Evolutionary conservation across 2,329 filamentous ascomycete species (phyloP), one percentile per base, ranked within the genome.

Genomic region (Botryotinia globosa): DNA sequence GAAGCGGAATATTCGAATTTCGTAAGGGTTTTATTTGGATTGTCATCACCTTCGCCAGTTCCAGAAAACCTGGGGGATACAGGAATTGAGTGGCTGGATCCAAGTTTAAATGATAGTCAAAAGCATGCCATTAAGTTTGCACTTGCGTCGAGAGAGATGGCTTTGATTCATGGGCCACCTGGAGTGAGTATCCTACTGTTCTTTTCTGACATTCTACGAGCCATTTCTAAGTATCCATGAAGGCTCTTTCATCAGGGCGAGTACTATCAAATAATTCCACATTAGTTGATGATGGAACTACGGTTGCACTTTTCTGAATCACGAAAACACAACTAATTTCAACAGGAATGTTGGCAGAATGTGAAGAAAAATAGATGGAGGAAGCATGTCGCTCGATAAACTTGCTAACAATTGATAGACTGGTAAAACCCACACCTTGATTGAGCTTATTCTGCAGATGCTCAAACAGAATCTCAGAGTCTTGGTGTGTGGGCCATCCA

Each of bases 401-500:
- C 8, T 67, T 56, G 29, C 65, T 67, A 42, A 67, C 22, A 34
- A 42, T 65, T 20, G 1, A 67, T 29, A 90, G 85, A 99, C 96
- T 0, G 96, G 96, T 66, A 99, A 99, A 82, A 99, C 96, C 0
- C 95, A 98, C 80, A 98, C 96, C 0, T 84, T 99, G 56, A 95
- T 99, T 74, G 96, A 99, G 82, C 86, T 99, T 20, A 97, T 99
- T 74, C 85, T 97, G n/a, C 96, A 99, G 80, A 85, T 98, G 77
- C 85, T 97, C 71, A 91, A 90, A 79, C 88, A 89, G 37, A 87
- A 90, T 25, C 87, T 91, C 71, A 89, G 94, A 1, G 85, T 98
- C 18, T 86, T 98, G 2, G 95, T 98, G n/a, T 98, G 96, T 79
- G 96, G 95, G 0, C 96, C 96, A 0, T 97, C 94, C 44, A 99